phyloP scores from a whole-genome alignment of 2,329 filamentous ascomycete genomes.

The Pyrenochaeta sp. region DNA sequence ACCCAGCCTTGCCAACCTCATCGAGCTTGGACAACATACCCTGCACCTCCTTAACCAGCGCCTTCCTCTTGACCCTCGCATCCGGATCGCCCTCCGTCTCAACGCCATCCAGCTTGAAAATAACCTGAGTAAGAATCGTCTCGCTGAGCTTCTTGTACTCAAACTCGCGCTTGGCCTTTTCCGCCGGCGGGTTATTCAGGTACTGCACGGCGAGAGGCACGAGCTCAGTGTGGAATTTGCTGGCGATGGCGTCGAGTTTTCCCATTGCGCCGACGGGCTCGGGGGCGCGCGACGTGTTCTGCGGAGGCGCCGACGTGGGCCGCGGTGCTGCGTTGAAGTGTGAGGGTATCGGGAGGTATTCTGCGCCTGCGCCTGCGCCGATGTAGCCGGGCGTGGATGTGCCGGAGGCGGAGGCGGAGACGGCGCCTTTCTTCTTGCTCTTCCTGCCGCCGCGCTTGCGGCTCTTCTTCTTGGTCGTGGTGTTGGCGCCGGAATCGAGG shows the following conservation, averaged over 20 bases:
- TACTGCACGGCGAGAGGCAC: constrained; percentile 72
- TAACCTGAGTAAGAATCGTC: constrained; percentile 76
- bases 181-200: constrained; percentile 65
- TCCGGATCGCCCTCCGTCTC: constrained; percentile 74
- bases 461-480: constrained; percentile 41
- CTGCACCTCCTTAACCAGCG: constrained; percentile 76
- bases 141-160: constrained; percentile 79
- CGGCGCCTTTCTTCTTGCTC: constrained; percentile 55
- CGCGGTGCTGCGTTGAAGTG: constrained; percentile 42
- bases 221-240: constrained; percentile 69
- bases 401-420: constrained; percentile 49
- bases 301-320: constrained; percentile 43
- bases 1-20: constrained; percentile 40
- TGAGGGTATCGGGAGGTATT: constrained; percentile 48
- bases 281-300: constrained; percentile 43
- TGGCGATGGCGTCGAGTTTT: constrained; percentile 71
- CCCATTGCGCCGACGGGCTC: constrained; percentile 52
- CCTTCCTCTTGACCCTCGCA: constrained; percentile 71
- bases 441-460: constrained; percentile 49
- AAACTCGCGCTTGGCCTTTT: constrained; percentile 70
- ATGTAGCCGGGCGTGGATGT: constrained; percentile 53
- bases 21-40: constrained; percentile 71
- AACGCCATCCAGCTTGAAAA: constrained; percentile 79
- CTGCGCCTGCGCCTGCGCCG: constrained; percentile 40
- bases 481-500: constrained; percentile 36